phyloP scores from a whole-genome alignment of 108 stramenopile genomes.

The Mediolabrus comicus region DNA sequence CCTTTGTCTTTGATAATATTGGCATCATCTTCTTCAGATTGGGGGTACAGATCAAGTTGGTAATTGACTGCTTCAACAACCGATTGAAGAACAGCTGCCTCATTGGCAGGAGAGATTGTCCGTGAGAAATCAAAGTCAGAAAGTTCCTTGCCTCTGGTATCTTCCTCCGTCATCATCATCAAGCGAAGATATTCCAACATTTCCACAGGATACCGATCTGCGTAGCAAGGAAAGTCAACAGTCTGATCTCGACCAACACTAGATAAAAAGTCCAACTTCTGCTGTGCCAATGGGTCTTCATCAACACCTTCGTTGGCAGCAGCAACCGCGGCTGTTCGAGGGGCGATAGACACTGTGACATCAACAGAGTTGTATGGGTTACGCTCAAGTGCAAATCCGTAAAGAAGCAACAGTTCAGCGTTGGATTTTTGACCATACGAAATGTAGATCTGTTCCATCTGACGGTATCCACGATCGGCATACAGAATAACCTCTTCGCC shows the following conservation, averaged over 20 bases:
- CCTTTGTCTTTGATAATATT: constrained; percentile 83
- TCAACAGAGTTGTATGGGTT: constrained; percentile 97
- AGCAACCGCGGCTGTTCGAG: constrained; percentile 66
- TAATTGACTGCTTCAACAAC: constrained; percentile 83
- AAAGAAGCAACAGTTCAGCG: constrained; percentile 89
- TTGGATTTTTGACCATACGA: constrained; percentile 96
- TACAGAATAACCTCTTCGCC: constrained; percentile 94
- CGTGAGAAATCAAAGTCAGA: constrained; percentile 80
- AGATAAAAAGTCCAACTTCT: constrained; percentile 86
- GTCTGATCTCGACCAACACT: constrained; percentile 73
- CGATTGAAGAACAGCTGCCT: constrained; percentile 85
- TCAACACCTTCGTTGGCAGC: constrained; percentile 32
- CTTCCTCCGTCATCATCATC: constrained; percentile 92
- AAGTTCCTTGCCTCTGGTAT: constrained; percentile 76
- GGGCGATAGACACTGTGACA: constrained; percentile 84
- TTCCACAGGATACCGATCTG: constrained; percentile 94
- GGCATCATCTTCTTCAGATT: constrained; percentile 87
- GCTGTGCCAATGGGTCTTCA: constrained; percentile 77
- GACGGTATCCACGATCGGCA: constrained; percentile 89
- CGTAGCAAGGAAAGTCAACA: constrained; percentile 93
- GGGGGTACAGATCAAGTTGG: constrained; percentile 84
- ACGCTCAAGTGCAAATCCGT: constrained; percentile 94
- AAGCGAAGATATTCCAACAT: constrained; percentile 94
- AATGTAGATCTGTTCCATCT: constrained; percentile 95
- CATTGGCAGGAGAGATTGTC: constrained; percentile 87